These are phyloP conservation scores for Ganoderma multipileum DNA, from an alignment of 1,284 basidiomycete species.

Conservation along the genomic window DNA sequence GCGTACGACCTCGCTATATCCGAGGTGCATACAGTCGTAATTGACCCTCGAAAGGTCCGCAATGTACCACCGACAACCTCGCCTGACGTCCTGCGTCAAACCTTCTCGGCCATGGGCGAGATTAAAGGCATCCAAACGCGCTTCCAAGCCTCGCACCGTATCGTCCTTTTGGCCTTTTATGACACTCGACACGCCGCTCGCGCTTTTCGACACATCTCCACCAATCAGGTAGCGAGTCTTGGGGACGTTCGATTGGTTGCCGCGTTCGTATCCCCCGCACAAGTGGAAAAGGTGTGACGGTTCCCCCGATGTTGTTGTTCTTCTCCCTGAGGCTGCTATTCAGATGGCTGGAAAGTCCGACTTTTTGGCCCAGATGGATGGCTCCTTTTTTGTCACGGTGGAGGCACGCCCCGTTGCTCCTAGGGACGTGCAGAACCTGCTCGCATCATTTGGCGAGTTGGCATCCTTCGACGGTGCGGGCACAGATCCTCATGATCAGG, in stretches of 20 bases:
- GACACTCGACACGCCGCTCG: constrained; percentile 62
- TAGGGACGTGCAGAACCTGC: constrained; percentile 28
- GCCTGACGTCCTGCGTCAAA: constrained; percentile 24
- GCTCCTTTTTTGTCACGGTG: constrained; percentile 48
- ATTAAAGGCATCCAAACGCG: constrained; percentile 61
- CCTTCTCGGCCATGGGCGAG: constrained; percentile 31
- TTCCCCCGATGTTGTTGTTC: background rate
- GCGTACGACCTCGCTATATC: constrained; percentile 6
- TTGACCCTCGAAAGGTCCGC: constrained; percentile 27
- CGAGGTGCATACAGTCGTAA: constrained; percentile 16
- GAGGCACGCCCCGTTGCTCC: constrained; percentile 34
- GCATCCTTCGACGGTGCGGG: constrained; percentile 29
- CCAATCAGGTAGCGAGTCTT: constrained; percentile 28
- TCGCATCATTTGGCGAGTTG: constrained; percentile 35
- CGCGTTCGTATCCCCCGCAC: constrained; percentile 24
- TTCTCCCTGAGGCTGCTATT: constrained; percentile 5
- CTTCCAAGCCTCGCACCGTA: constrained; percentile 53
- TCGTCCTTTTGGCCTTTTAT: constrained; percentile 67
- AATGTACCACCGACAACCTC: constrained; percentile 25
- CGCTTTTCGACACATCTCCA: constrained; percentile 45
- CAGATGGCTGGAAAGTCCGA: constrained; percentile 50
- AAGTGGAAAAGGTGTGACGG: constrained; percentile 27
- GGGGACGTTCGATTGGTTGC: constrained; percentile 30
- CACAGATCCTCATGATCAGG: constrained; percentile 31
- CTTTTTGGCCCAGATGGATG: constrained; percentile 49